Percentiles rank a stretch among this genome's conserved stretches.
Conservation (phyloP, 73 alveolate species). For the Blepharisma stoltei region DNA sequence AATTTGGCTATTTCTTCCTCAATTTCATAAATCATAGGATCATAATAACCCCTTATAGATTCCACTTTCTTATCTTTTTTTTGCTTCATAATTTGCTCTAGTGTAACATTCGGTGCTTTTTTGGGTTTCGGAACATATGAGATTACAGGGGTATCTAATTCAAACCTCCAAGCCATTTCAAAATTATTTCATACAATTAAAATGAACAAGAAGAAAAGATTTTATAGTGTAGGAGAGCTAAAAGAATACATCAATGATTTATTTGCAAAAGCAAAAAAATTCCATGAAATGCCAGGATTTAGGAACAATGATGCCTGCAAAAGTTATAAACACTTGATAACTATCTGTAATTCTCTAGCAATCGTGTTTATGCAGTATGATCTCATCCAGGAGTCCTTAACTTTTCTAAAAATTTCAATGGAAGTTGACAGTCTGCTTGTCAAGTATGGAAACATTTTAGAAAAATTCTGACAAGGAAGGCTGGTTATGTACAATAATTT, state of each 20-base stretch:
- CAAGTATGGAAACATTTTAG: not conserved
- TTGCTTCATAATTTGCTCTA: too few species aligned
- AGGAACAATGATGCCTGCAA: constrained; percentile 66
- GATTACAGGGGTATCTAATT: too few species aligned
- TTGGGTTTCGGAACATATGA: too few species aligned
- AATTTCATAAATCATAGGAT: too few species aligned
- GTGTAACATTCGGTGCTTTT: too few species aligned
- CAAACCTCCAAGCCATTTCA: too few species aligned
- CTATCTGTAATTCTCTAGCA: not conserved
- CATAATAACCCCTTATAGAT: too few species aligned
- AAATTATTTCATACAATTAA: too few species aligned
- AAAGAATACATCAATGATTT: constrained; percentile 91
- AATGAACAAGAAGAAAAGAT: constrained; percentile 44
- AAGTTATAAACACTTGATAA: not conserved
- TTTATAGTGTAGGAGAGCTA: constrained; percentile 82
- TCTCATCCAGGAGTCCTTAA: not conserved
- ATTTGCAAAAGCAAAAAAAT: constrained; percentile 78
- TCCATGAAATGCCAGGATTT: constrained; percentile 90
- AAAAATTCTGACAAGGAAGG: constrained; percentile 1
- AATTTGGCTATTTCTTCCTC: too few species aligned
- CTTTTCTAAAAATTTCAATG: not conserved
- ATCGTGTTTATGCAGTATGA: constrained; percentile 7
- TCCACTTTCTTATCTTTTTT: too few species aligned
- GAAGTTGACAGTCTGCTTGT: not conserved
- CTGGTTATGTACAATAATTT: not conserved